phyloP scores from a whole-genome alignment of 1,284 basidiomycete genomes.

The Rhodotorula sp. region DNA sequence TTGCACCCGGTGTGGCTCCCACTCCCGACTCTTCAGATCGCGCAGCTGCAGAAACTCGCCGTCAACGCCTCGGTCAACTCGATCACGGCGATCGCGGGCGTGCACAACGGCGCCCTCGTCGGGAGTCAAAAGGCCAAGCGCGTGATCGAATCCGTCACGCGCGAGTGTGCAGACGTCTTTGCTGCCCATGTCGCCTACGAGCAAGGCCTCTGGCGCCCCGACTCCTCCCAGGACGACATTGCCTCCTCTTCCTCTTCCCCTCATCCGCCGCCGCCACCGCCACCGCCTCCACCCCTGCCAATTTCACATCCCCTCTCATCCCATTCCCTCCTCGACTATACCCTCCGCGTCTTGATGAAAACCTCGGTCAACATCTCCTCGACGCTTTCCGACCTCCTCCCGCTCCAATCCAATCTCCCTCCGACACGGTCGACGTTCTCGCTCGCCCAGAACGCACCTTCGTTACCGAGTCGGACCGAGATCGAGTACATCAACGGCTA shows the following conservation, averaged over 20 bases:
- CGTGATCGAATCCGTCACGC: conserved; percentile 38
- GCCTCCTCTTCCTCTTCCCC: conserved; percentile 49
- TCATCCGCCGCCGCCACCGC: conserved; percentile 52
- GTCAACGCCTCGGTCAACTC: conserved; percentile 86
- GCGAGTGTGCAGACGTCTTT: conserved; percentile 45
- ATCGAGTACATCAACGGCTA: conserved; percentile 86
- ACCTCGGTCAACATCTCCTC: conserved; percentile 49
- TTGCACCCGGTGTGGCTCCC: conserved; percentile 69
- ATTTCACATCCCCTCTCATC: conserved; percentile 62
- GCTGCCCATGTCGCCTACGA: conserved; percentile 39
- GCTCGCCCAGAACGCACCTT: conserved; percentile 16
- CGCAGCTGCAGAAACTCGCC: conserved; percentile 77
- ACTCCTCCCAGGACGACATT: background rate
- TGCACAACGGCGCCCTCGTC: conserved; percentile 71
- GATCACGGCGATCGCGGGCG: conserved; percentile 76
- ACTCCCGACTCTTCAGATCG: conserved; percentile 66
- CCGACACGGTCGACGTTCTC: conserved; percentile 13
- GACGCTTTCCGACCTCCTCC: conserved; percentile 40
- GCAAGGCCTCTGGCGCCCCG: conserved; percentile 31
- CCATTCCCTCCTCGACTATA: conserved; percentile 55
- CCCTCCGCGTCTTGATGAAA: conserved; percentile 50
- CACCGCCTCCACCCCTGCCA: conserved; percentile 56
- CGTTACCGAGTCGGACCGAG: conserved; percentile 66
- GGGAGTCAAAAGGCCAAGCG: conserved; percentile 43
- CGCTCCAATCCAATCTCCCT: conserved; percentile 3